Evolutionary conservation across 2,329 filamentous ascomycete genomes (phyloP).

Genomic region (Tolypocladium guangdongense): DNA sequence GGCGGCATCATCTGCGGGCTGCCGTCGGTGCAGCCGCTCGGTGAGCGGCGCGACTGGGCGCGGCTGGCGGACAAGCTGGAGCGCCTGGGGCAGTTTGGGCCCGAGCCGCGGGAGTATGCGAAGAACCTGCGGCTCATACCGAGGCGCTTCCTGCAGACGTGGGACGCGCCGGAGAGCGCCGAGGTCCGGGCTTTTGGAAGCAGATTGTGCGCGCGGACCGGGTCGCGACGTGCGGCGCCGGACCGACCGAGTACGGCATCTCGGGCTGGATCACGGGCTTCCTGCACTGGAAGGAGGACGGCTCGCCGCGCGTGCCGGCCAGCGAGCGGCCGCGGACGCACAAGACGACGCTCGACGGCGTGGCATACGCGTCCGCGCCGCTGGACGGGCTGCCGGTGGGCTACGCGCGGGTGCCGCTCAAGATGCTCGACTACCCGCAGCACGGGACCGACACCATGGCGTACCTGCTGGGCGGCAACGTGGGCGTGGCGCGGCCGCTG

Average conservation of each 20-base stretch:
- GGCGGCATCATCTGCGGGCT: slow-evolving; percentile 29
- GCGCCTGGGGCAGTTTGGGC: slow-evolving; percentile 30
- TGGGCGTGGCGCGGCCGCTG: slow-evolving; percentile 24
- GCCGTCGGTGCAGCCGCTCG: slow-evolving; percentile 29
- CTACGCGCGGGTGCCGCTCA: slow-evolving; percentile 28
- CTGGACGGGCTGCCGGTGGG: slow-evolving; percentile 22
- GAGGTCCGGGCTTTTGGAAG: slow-evolving; percentile 31
- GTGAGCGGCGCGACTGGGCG: slow-evolving; percentile 27
- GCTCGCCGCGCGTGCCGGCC: slow-evolving; percentile 12
- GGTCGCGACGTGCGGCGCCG: slow-evolving; percentile 16
- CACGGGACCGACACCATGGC: slow-evolving; percentile 11
- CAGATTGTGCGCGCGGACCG: slow-evolving; percentile 26
- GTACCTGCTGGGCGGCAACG: slow-evolving; percentile 26
- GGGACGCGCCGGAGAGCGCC: slow-evolving; percentile 24
- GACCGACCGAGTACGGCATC: slow-evolving; percentile 22
- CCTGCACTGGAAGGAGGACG: slow-evolving; percentile 30
- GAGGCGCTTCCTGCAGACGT: slow-evolving; percentile 30
- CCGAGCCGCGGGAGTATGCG: slow-evolving; percentile 27
- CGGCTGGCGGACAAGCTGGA: slow-evolving; percentile 29
- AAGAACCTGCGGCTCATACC: slow-evolving; percentile 32
- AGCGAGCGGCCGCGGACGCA: slow-evolving; percentile 3
- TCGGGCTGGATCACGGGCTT: slow-evolving; percentile 40
- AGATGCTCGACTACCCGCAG: slow-evolving; percentile 19
- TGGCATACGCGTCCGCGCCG: slow-evolving; percentile 17
- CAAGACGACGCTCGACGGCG: slow-evolving; percentile 14